These are phyloP conservation scores for Suillus americanus DNA, from an alignment of 768 basidiomycete genomes.

Conservation along the genomic window DNA sequence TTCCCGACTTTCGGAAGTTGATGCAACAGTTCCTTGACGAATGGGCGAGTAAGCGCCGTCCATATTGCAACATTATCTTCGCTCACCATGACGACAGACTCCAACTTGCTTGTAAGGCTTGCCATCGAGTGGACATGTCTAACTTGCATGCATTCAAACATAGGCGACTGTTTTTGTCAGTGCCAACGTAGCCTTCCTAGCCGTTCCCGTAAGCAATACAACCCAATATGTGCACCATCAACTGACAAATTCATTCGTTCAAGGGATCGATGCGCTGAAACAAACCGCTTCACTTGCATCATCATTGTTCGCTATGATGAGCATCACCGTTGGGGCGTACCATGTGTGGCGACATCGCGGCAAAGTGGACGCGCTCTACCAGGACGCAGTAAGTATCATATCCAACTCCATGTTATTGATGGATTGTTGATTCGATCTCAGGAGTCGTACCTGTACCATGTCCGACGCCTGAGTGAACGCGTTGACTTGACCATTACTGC, in stretches of 20 bases:
- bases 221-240: neutral
- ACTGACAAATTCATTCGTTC: neutral
- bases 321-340: constrained; percentile 13
- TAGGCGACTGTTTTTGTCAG: too few relatives aligned
- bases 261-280: constrained; percentile 5
- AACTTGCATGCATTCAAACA: too few relatives aligned
- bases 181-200: too few relatives aligned
- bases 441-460: constrained; percentile 18
- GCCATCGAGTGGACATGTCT: neutral
- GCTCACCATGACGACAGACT: constrained; percentile 12
- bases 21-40: constrained; percentile 22
- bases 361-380: constrained; percentile 12
- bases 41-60: constrained; percentile 23
- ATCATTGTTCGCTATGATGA: constrained; percentile 18
- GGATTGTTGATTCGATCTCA: neutral
- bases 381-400: constrained; percentile 16
- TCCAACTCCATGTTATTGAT: too few relatives aligned
- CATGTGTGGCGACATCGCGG: constrained; percentile 20
- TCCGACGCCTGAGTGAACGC: constrained; percentile 8
- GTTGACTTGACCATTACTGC: constrained; percentile 22
- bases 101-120: constrained; percentile 18
- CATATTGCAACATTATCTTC: neutral
- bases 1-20: neutral
- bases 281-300: constrained; percentile 16
- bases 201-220: neutral